Evolutionary conservation across 2,329 filamentous ascomycete species (phyloP).

Genomic region (Chrysoporthe austroafricana): DNA sequence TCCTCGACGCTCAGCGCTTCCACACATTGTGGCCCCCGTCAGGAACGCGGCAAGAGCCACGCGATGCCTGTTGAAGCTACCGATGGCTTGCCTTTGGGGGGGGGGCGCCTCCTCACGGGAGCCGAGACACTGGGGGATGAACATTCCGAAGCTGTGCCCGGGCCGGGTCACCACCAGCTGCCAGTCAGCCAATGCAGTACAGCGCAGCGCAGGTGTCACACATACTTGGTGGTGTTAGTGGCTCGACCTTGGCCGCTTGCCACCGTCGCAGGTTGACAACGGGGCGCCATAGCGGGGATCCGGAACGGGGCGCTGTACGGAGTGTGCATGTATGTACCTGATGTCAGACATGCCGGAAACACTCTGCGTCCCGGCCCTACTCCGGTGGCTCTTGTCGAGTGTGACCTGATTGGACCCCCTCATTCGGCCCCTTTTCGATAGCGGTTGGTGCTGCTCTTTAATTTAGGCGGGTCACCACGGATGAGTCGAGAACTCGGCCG

Average conservation of each 20-base stretch:
- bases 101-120: too few relatives aligned
- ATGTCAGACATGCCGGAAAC: slow-evolving; percentile 18
- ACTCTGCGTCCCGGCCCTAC: slow-evolving; percentile 26
- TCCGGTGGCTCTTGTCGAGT: slow-evolving; percentile 26
- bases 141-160: neutral
- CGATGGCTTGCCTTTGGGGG: too few relatives aligned
- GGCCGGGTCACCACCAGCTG: neutral
- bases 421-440: slow-evolving; percentile 6
- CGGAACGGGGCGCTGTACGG: slow-evolving; percentile 18
- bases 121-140: neutral
- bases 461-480: neutral
- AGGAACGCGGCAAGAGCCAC: too few relatives aligned
- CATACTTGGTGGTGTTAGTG: neutral
- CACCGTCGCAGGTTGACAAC: slow-evolving; percentile 10
- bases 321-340: slow-evolving; percentile 1
- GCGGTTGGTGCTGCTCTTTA: neutral
- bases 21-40: neutral
- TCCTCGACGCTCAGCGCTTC: neutral
- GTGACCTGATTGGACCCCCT: slow-evolving; percentile 25
- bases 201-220: neutral
- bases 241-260: neutral
- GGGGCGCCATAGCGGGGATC: slow-evolving; percentile 12
- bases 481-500: neutral
- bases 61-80: too few relatives aligned
- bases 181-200: neutral